These are phyloP conservation scores for Torrubiella hemipterigena DNA, from an alignment of 2,329 filamentous ascomycete species.

Conservation along the genomic window DNA sequence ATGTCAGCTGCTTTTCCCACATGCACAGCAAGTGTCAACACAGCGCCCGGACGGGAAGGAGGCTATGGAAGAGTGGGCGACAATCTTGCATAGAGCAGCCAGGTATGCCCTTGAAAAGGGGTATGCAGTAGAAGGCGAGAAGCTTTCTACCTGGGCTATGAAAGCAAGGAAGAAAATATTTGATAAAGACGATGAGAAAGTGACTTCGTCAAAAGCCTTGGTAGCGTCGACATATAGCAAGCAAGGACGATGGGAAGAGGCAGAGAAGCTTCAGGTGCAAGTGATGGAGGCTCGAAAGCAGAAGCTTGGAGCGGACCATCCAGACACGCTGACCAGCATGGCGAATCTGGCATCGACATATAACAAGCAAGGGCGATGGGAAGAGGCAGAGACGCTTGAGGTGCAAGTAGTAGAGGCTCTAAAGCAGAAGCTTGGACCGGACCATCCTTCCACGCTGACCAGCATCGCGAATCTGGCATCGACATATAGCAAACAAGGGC, in stretches of 20 bases:
- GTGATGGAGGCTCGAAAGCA: slow-evolving; percentile 8
- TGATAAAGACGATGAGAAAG: slow-evolving; percentile 4
- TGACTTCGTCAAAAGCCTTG: slow-evolving; percentile 3
- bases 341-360: slow-evolving; percentile 1
- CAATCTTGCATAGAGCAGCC: slow-evolving; percentile 10
- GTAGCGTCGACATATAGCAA: slow-evolving; percentile 5
- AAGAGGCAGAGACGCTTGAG: not conserved
- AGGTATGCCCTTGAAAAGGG: slow-evolving; percentile 9
- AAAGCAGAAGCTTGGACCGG: slow-evolving; percentile 7
- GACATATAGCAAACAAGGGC: not conserved
- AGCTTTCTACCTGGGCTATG: slow-evolving; percentile 6
- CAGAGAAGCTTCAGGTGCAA: slow-evolving; percentile 6
- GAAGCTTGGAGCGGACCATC: slow-evolving; percentile 8
- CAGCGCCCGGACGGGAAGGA: slow-evolving; percentile 7
- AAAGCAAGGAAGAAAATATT: slow-evolving; percentile 8
- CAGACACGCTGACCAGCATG: not conserved
- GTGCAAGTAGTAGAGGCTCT: slow-evolving; percentile 7
- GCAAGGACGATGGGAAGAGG: slow-evolving; percentile 7
- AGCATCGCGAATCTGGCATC: slow-evolving; percentile 1
- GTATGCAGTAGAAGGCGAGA: slow-evolving; percentile 6
- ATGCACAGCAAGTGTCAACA: slow-evolving; percentile 8
- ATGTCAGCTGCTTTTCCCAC: slow-evolving; percentile 11
- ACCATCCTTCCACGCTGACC: slow-evolving; percentile 5
- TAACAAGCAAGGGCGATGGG: not conserved
- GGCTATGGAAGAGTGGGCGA: too few species aligned